Evolutionary conservation across 805 yeast species (phyloP), one percentile per base, ranked within the genome.

Genomic region (Cyberlindnera meyerae): DNA sequence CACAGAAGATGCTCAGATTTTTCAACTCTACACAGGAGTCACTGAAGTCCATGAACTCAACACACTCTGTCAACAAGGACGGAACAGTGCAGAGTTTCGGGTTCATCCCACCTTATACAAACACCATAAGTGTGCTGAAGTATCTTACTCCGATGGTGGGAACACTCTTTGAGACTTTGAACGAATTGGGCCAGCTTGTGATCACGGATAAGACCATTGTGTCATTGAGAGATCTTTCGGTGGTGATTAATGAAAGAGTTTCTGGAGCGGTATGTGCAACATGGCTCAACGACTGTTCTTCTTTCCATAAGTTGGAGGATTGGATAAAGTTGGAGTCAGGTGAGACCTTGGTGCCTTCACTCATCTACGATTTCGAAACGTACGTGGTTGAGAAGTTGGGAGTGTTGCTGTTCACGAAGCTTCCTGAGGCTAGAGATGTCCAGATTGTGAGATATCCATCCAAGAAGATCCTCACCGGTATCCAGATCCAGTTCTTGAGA

Each of bases 71-170:
- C 4, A 39, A 38, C 6, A 43, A 48, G 11, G 47, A 57, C 9
- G 66, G 65, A 6, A 29, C 49, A 2, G 54, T 65, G 1, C 31
- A 45, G 6, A 58, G 60, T 24, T 74, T 64, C 53, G 79, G 80
- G 1, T 79, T 77, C 48, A 52, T 80, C 16, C 89, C 90, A 4
- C 79, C 81, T 1, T 65, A 66, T 36, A 66, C 87, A 1, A 83
- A 81, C 50, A 72, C 82, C 8, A 60, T 83, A 17, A 68, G 84
- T 31, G 66, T 82, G 3, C 55, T 77, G 24, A 66, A 71, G 44
- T 77, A 73, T 47, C 54, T 75, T 26, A 68, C 77, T 1, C 57
- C 59, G 18, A 60, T 79, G 12, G 63, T 72, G 18, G 63, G 62
- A 3, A 62, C 66, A 3, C 56, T 80, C 8, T 56, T 65, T 21